Conservation (phyloP, 805 yeast species). For the Pichia exigua region DNA sequence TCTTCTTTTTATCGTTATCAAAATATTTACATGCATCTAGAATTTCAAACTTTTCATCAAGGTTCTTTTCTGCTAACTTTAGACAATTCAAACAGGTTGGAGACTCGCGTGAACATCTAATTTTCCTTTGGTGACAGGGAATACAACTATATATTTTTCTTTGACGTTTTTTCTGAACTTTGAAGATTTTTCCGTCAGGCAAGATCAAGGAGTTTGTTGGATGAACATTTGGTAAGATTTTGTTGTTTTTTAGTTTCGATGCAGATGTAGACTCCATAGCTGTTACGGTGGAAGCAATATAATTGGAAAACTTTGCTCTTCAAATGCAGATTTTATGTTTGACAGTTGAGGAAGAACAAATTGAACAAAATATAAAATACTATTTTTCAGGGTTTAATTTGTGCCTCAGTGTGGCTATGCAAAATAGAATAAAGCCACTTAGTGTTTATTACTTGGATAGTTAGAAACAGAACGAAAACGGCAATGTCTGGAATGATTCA, state of each 20-base stretch:
- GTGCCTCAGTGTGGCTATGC: too few relatives aligned
- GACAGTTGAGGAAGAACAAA: too few relatives aligned
- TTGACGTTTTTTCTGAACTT: conserved; percentile 55
- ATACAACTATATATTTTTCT: conserved; percentile 51
- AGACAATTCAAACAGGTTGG: conserved; percentile 55
- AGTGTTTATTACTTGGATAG: too few relatives aligned
- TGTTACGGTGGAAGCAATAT: too few relatives aligned
- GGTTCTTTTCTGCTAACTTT: conserved; percentile 20
- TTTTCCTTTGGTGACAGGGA: conserved; percentile 58
- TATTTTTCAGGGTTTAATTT: too few relatives aligned
- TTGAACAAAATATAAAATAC: too few relatives aligned
- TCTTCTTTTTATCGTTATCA: conserved; percentile 47
- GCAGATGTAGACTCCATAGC: background rate
- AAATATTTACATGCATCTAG: conserved; percentile 41
- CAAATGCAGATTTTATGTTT: too few relatives aligned
- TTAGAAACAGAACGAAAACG: too few relatives aligned
- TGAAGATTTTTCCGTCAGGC: conserved; percentile 37
- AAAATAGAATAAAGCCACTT: too few relatives aligned
- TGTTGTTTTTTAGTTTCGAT: conserved; percentile 3
- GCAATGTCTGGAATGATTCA: too few relatives aligned
- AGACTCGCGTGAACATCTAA: conserved; percentile 53
- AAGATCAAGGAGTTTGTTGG: conserved; percentile 23
- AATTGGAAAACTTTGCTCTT: too few relatives aligned
- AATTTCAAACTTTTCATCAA: conserved; percentile 10
- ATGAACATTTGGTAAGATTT: conserved; percentile 15